A percentile compares a stretch with the other conserved stretches of the same genome.
Evolutionary conservation across 2,329 filamentous ascomycete genomes (phyloP).

Genomic region (Macrophomina phaseolina): DNA sequence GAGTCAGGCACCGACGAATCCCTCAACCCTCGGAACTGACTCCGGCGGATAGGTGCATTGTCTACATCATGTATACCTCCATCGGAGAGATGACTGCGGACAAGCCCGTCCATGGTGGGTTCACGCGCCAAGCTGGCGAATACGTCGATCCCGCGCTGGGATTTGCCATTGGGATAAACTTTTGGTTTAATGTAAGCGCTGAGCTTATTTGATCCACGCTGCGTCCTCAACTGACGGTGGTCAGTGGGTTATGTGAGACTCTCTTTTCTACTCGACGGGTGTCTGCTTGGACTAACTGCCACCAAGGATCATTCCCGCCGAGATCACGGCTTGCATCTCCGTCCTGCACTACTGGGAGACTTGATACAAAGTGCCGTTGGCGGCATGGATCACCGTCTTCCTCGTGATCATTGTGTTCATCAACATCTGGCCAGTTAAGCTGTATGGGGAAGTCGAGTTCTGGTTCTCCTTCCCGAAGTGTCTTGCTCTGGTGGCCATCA

Average conservation of each 20-base stretch:
- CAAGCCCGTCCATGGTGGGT: conserved; percentile 25
- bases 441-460: conserved; percentile 53
- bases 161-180: conserved; percentile 27
- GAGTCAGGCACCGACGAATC: neutral
- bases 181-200: conserved; percentile 25
- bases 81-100: conserved; percentile 26
- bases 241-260: conserved; percentile 23
- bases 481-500: conserved; percentile 51
- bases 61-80: conserved; percentile 26
- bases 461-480: conserved; percentile 50
- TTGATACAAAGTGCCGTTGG: conserved; percentile 53
- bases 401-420: conserved; percentile 45
- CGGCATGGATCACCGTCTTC: conserved; percentile 66
- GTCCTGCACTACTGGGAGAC: conserved; percentile 64
- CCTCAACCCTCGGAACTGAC: neutral
- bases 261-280: neutral
- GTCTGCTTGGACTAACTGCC: neutral
- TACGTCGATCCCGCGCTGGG: conserved; percentile 28
- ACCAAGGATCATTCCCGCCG: conserved; percentile 34
- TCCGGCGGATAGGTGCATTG: neutral
- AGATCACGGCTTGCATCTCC: conserved; percentile 63
- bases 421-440: conserved; percentile 31
- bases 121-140: conserved; percentile 24
- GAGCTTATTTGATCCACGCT: too few relatives aligned
- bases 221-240: neutral